Conservation (phyloP, 2,329 filamentous ascomycete species). For the Exophiala sideris region DNA sequence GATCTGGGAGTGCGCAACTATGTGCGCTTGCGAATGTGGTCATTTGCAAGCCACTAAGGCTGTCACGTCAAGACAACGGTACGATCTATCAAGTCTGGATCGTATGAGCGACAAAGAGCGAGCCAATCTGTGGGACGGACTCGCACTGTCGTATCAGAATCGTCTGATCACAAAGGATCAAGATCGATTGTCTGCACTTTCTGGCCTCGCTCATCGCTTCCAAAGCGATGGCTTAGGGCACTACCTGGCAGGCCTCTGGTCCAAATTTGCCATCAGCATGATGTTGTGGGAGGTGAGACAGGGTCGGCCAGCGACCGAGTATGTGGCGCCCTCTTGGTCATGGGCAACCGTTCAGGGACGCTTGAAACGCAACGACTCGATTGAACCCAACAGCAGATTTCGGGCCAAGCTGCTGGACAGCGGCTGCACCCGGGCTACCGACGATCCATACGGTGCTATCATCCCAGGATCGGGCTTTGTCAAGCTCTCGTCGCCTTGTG, state of each 20-base stretch:
- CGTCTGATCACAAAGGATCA: slow-evolving; percentile 8
- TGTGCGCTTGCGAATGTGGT: slow-evolving; percentile 6
- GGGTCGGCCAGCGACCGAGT: not conserved
- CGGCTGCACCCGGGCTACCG: not conserved
- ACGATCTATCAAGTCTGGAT: not conserved
- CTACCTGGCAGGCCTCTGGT: slow-evolving; percentile 16
- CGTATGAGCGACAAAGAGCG: not conserved
- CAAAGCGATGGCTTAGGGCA: slow-evolving; percentile 1
- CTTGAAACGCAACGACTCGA: slow-evolving; percentile 3
- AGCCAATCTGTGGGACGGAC: slow-evolving; percentile 5
- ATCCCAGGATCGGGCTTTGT: slow-evolving; percentile 1
- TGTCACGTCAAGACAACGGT: slow-evolving; percentile 1
- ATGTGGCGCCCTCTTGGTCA: slow-evolving; percentile 10
- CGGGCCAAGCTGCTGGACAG: slow-evolving; percentile 1
- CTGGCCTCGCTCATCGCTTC: slow-evolving; percentile 15
- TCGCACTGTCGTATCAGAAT: slow-evolving; percentile 2
- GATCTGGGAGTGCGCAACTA: slow-evolving; percentile 18
- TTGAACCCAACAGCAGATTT: slow-evolving; percentile 2
- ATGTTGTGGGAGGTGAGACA: slow-evolving; percentile 6
- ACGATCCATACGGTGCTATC: slow-evolving; percentile 3
- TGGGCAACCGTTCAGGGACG: slow-evolving; percentile 12
- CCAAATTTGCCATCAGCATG: not conserved
- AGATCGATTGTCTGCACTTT: slow-evolving; percentile 17
- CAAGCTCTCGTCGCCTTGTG: not conserved
- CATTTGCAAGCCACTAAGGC: slow-evolving; percentile 1